A percentile compares a stretch with the other conserved stretches of the same genome.
Evolutionary conservation across 148 eudicot genomes (phyloP).

Genomic region (Arbutus unedo): DNA sequence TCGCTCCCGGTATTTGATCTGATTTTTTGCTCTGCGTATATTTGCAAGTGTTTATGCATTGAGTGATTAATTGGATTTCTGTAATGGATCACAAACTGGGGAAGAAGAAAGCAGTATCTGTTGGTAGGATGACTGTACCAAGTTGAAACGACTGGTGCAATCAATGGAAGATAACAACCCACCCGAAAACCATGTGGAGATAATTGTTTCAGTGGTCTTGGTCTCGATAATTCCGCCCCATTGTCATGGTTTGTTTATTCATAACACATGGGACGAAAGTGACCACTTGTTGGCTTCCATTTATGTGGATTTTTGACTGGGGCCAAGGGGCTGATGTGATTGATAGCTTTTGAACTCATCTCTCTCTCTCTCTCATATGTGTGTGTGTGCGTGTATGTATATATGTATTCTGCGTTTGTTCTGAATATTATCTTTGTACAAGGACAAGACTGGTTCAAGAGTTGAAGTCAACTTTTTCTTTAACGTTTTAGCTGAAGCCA

Average conservation of each 20-base stretch:
- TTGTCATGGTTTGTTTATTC: neutral
- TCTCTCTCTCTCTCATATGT: neutral
- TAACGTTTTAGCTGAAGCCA: neutral
- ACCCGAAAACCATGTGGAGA: neutral
- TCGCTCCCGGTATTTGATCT: neutral
- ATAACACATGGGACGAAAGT: neutral
- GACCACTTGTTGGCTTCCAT: slow-evolving; percentile 8
- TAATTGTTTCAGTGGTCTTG: neutral
- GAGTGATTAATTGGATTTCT: neutral
- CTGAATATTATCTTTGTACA: neutral
- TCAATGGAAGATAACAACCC: neutral
- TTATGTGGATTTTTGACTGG: neutral
- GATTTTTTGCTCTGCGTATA: neutral
- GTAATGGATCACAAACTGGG: neutral
- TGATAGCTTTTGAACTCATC: neutral
- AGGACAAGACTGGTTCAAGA: neutral
- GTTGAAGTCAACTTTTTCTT: neutral
- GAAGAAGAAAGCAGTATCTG: neutral
- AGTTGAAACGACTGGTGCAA: neutral
- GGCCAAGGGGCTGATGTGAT: neutral
- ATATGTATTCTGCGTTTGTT: neutral
- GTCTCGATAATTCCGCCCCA: neutral
- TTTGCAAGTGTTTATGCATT: neutral
- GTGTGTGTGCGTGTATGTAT: neutral
- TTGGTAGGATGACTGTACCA: neutral